phyloP scores from a whole-genome alignment of 306 rosid species.

The Vicia villosa region DNA sequence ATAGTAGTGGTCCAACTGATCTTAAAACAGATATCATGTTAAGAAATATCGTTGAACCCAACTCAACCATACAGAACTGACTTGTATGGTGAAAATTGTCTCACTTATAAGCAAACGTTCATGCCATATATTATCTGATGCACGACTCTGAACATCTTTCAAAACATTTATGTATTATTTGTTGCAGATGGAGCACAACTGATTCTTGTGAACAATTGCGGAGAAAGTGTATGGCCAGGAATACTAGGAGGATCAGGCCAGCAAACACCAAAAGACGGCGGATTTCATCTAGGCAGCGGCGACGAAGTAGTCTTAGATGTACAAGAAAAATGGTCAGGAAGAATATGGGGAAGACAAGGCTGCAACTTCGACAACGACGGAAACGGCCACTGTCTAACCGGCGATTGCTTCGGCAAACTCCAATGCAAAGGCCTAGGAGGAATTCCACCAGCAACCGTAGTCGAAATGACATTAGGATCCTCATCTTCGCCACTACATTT shows the following conservation, averaged over 20 bases:
- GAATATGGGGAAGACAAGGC: constrained; percentile 96
- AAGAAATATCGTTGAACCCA: too few species aligned
- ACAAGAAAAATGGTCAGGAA: constrained; percentile 86
- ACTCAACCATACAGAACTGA: too few species aligned
- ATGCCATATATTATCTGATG: too few species aligned
- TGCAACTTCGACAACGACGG: constrained; percentile 67
- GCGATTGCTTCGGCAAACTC: constrained; percentile 72
- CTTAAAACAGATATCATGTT: too few species aligned
- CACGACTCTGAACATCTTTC: not conserved
- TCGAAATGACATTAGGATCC: constrained; percentile 91
- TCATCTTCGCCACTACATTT: constrained; percentile 81
- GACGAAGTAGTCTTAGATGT: constrained; percentile 68
- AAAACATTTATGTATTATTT: not conserved
- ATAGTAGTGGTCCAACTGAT: too few species aligned
- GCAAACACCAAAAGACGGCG: constrained; percentile 74
- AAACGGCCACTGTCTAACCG: constrained; percentile 69
- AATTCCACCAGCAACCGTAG: constrained; percentile 86
- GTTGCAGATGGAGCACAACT: constrained; percentile 83
- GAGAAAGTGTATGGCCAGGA: constrained; percentile 92
- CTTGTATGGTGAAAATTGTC: too few species aligned
- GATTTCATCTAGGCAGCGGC: constrained; percentile 80
- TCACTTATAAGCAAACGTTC: too few species aligned
- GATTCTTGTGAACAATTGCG: constrained; percentile 83
- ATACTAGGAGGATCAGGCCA: constrained; percentile 82
- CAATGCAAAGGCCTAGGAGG: constrained; percentile 71